Conservation (phyloP, 257 asterid species). For the Solanum pinnatisectum region DNA sequence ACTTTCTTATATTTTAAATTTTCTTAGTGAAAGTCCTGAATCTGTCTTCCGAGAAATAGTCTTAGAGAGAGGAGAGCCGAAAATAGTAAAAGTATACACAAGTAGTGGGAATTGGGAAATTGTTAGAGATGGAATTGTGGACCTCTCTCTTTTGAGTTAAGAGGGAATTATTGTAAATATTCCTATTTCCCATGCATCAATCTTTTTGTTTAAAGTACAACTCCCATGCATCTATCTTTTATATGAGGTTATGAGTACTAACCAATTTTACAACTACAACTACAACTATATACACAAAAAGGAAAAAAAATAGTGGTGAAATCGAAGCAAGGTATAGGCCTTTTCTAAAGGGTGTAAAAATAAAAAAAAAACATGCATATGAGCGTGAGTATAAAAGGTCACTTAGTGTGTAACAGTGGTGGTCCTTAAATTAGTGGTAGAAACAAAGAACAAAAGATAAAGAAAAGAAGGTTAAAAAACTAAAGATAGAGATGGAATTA, state of each 20-base stretch:
- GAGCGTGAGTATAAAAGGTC: conserved; percentile 41
- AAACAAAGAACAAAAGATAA: conserved; percentile 12
- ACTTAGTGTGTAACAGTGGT: conserved; percentile 45
- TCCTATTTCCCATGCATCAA: not conserved
- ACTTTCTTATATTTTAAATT: not conserved
- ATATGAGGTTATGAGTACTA: not conserved
- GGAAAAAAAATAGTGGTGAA: not conserved
- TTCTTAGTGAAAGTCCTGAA: not conserved
- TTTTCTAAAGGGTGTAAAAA: conserved; percentile 20
- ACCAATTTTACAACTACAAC: not conserved
- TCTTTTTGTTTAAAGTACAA: not conserved
- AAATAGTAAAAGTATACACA: not conserved
- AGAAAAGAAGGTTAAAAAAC: not conserved
- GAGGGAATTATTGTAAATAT: not conserved
- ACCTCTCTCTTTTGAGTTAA: not conserved
- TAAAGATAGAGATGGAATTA: not conserved
- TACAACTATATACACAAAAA: not conserved
- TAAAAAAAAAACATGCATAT: not conserved
- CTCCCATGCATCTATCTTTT: not conserved
- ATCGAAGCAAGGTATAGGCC: conserved; percentile 17
- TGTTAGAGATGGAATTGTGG: not conserved
- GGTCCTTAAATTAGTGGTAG: conserved; percentile 41
- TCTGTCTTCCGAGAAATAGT: too few species aligned
- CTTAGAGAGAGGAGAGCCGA: too few species aligned
- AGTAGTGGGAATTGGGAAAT: not conserved